Evolutionary conservation across 192 early-diverging fungal species (phyloP).

Genomic region (Coemansia interrupta): DNA sequence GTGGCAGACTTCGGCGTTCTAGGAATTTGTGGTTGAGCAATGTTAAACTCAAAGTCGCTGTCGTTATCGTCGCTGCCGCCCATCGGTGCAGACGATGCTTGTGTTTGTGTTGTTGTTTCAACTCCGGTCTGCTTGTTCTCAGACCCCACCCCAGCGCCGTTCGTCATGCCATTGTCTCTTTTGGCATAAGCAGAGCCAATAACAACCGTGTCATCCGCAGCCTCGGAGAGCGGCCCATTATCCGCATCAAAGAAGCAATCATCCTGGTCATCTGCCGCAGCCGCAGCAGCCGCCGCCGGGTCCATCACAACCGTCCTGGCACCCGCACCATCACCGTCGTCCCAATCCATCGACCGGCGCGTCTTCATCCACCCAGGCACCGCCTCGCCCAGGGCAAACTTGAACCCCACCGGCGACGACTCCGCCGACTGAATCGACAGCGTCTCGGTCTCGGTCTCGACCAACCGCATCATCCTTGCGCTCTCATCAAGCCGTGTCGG

Average conservation of each 20-base stretch:
- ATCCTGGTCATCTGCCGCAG: neutral
- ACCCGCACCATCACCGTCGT: neutral
- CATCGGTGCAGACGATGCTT: neutral
- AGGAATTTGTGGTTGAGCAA: neutral
- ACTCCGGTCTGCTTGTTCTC: neutral
- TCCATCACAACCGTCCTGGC: neutral
- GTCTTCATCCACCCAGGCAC: neutral
- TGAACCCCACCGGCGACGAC: neutral
- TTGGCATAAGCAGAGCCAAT: too few relatives aligned
- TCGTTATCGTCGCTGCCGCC: conserved; percentile 1
- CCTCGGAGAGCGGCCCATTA: too few relatives aligned
- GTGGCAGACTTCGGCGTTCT: too few relatives aligned
- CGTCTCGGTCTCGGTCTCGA: conserved; percentile 2
- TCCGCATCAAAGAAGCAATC: too few relatives aligned
- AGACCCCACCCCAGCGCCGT: too few relatives aligned
- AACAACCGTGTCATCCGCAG: too few relatives aligned
- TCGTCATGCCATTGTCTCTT: too few relatives aligned
- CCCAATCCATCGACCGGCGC: neutral
- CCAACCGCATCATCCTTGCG: conserved; percentile 5
- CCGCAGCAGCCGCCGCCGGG: too few relatives aligned
- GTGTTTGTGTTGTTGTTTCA: conserved; percentile 9
- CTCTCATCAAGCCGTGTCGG: conserved; percentile 9
- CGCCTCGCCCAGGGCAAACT: neutral
- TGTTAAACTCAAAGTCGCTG: conserved; percentile 7
- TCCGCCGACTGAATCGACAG: neutral